These are phyloP conservation scores for Chlorella sp. DNA, from an alignment of 139 green algal species.

Conservation along the genomic window DNA sequence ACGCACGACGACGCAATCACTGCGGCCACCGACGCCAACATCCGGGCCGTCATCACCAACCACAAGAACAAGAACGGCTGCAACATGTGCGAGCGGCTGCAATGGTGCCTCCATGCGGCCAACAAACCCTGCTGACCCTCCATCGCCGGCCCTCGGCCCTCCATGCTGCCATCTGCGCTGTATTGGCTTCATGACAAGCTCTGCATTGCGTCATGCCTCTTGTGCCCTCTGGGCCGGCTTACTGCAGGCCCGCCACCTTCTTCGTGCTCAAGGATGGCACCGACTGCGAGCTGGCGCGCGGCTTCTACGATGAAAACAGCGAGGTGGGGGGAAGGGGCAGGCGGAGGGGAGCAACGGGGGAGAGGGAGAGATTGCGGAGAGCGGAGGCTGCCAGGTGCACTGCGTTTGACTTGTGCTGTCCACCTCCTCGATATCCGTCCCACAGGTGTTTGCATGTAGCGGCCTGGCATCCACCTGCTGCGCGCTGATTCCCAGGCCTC, in stretches of 20 bases:
- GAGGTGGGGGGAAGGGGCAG: not conserved
- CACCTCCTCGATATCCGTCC: too few relatives aligned
- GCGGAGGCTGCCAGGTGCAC: too few relatives aligned
- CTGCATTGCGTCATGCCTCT: too few relatives aligned
- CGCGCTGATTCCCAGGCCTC: not conserved
- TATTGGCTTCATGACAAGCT: not conserved
- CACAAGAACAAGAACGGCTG: constrained; percentile 42
- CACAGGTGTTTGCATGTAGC: not conserved
- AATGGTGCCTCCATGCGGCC: not conserved
- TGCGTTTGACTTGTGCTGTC: too few relatives aligned
- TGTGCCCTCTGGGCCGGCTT: too few relatives aligned
- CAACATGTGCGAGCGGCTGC: constrained; percentile 4
- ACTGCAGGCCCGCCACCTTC: constrained; percentile 39
- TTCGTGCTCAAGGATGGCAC: constrained; percentile 27
- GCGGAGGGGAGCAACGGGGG: not conserved
- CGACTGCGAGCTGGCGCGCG: constrained; percentile 28
- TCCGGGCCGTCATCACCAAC: constrained; percentile 30
- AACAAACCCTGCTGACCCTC: not conserved
- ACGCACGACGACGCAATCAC: constrained; percentile 41
- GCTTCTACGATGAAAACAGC: constrained; percentile 43
- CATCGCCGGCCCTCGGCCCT: too few relatives aligned
- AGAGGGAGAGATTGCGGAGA: not conserved
- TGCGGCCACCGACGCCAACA: not conserved
- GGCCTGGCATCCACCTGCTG: not conserved
- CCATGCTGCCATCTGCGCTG: too few relatives aligned